phyloP scores from a whole-genome alignment of 2,329 filamentous ascomycete genomes.

The Zymoseptoria tritici region DNA sequence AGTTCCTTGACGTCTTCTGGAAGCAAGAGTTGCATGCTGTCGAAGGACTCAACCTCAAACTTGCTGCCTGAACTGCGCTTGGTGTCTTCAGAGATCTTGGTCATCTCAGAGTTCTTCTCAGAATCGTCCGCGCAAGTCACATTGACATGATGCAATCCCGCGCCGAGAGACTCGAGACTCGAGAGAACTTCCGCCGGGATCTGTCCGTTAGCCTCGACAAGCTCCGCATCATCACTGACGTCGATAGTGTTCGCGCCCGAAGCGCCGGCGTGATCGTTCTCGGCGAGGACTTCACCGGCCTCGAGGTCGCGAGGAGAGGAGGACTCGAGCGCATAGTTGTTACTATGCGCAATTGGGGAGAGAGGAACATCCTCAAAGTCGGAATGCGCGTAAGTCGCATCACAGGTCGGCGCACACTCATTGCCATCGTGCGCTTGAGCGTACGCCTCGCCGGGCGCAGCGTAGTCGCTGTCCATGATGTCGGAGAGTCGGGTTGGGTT shows the following conservation, averaged over 20 bases:
- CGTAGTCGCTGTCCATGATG: not conserved
- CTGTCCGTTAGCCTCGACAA: not conserved
- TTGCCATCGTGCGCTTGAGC: not conserved
- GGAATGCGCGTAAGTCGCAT: not conserved
- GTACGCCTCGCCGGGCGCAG: not conserved
- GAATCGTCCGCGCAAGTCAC: not conserved
- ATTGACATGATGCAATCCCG: not conserved
- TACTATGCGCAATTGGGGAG: not conserved
- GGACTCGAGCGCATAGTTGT: not conserved
- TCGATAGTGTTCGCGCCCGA: not conserved
- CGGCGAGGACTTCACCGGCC: not conserved
- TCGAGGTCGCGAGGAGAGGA: not conserved
- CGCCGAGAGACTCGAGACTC: not conserved
- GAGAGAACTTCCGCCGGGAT: not conserved
- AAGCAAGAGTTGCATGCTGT: not conserved
- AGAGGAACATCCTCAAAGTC: not conserved
- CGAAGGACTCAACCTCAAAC: not conserved
- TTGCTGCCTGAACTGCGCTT: not conserved
- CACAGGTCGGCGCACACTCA: not conserved
- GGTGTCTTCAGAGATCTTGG: not conserved
- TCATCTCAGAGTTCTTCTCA: not conserved
- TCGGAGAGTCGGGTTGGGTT: not conserved
- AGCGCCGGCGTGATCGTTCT: not conserved
- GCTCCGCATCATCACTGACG: not conserved
- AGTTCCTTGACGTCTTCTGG: slow-evolving; percentile 16